A percentile compares a stretch with the other conserved stretches of the same genome.
Conservation (phyloP, 805 yeast genomes). For the Yarrowia sp. region DNA sequence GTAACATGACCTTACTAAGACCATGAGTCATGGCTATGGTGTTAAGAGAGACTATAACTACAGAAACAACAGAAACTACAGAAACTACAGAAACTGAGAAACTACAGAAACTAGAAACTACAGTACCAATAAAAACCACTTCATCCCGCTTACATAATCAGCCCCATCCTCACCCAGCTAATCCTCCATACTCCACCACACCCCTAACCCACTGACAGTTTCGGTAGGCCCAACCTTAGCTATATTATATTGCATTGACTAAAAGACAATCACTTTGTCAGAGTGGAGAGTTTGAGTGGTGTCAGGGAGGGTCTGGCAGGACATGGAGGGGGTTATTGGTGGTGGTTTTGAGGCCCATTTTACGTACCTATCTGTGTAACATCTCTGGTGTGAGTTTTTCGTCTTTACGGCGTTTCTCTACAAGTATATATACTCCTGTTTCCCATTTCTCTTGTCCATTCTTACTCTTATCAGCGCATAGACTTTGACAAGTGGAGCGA, state of each 20-base stretch:
- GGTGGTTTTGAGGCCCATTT: no score
- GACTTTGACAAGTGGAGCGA: background rate
- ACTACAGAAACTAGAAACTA: no score
- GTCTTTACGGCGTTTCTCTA: background rate
- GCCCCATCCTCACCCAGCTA: no score
- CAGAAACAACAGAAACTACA: no score
- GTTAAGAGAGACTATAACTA: no score
- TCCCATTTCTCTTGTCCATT: background rate
- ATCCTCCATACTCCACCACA: background rate
- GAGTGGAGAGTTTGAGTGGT: background rate
- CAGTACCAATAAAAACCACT: no score
- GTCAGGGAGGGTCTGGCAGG: no score
- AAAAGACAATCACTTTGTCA: background rate
- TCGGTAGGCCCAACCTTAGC: background rate
- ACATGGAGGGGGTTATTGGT: background rate
- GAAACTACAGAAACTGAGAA: no score
- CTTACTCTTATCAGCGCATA: background rate
- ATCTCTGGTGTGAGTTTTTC: background rate
- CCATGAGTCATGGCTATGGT: no score
- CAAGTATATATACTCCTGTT: background rate
- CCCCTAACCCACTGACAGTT: background rate
- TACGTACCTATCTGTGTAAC: no score
- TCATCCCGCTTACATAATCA: background rate
- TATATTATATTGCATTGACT: background rate
- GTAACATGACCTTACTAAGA: no score